phyloP scores from a whole-genome alignment of 1,284 basidiomycete species.

The Ustilago hordei region DNA sequence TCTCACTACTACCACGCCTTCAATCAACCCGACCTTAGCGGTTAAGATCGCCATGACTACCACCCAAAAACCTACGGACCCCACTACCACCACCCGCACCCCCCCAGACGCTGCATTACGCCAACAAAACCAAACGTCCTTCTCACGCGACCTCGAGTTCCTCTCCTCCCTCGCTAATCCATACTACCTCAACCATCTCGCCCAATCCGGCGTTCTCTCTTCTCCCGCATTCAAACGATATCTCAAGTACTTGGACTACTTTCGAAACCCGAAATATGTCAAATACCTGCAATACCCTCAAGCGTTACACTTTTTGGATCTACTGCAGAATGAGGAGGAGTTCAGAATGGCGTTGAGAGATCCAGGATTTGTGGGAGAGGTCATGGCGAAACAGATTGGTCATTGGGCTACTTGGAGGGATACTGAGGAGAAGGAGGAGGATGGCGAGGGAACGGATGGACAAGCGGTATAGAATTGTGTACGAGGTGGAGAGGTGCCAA shows the following conservation, averaged over 20 bases:
- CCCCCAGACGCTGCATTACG: background rate
- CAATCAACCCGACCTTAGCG: background rate
- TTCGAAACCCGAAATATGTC: slow-evolving; percentile 58
- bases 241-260: slow-evolving; percentile 58
- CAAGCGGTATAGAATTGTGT: too few relatives aligned
- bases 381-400: slow-evolving; percentile 55
- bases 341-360: slow-evolving; percentile 56
- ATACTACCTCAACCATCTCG: slow-evolving; percentile 61
- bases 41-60: background rate
- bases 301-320: slow-evolving; percentile 58
- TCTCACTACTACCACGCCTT: background rate
- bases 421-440: slow-evolving; percentile 23
- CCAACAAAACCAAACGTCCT: slow-evolving; percentile 53
- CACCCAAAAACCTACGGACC: background rate
- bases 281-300: slow-evolving; percentile 64
- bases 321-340: slow-evolving; percentile 51
- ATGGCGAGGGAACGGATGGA: background rate
- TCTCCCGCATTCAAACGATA: slow-evolving; percentile 57
- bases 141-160: slow-evolving; percentile 64
- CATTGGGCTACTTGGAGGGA: slow-evolving; percentile 66
- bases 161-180: slow-evolving; percentile 64
- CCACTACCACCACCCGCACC: background rate
- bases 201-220: slow-evolving; percentile 50
- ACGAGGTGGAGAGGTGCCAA: too few relatives aligned
- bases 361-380: slow-evolving; percentile 58